Conservation (phyloP, 1,284 basidiomycete genomes). For the Cutaneotrichosporon curvatum region DNA sequence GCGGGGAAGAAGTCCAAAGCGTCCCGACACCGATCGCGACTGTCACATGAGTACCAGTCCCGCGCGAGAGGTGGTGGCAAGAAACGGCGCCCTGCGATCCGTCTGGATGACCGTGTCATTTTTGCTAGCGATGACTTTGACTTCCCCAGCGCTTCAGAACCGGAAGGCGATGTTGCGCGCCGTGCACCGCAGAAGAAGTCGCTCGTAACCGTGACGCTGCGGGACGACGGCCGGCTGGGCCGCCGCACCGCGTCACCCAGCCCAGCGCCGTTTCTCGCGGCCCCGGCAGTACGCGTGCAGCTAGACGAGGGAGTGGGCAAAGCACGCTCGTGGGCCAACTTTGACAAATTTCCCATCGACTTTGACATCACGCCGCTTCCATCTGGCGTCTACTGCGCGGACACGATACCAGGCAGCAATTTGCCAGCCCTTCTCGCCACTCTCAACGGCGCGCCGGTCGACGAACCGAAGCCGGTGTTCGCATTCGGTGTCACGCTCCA, state of each 20-base stretch:
- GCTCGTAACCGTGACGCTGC: not conserved
- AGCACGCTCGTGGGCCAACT: constrained; percentile 44
- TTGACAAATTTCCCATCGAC: constrained; percentile 41
- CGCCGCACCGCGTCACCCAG: not conserved
- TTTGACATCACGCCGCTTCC: constrained; percentile 43
- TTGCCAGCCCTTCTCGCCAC: constrained; percentile 14
- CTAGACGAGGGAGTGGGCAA: constrained; percentile 36
- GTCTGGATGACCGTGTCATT: constrained; percentile 36
- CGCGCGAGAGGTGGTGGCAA: not conserved
- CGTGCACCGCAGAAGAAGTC: not conserved
- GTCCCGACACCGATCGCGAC: not conserved
- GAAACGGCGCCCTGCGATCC: constrained; percentile 30
- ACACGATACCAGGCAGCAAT: constrained; percentile 25
- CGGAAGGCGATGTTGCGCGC: constrained; percentile 5
- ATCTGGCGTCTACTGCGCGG: constrained; percentile 31
- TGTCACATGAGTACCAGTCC: not conserved
- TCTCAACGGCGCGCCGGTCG: constrained; percentile 2
- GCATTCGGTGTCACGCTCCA: constrained; percentile 20
- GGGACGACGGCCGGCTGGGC: not conserved
- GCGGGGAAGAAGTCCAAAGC: not conserved
- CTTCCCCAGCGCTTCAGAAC: constrained; percentile 21
- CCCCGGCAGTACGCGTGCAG: constrained; percentile 1
- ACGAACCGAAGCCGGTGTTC: constrained; percentile 5
- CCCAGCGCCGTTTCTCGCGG: not conserved
- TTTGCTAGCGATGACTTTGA: constrained; percentile 38